Conservation (phyloP, 2,329 filamentous ascomycete genomes). For the Trichophaea hybrida region DNA sequence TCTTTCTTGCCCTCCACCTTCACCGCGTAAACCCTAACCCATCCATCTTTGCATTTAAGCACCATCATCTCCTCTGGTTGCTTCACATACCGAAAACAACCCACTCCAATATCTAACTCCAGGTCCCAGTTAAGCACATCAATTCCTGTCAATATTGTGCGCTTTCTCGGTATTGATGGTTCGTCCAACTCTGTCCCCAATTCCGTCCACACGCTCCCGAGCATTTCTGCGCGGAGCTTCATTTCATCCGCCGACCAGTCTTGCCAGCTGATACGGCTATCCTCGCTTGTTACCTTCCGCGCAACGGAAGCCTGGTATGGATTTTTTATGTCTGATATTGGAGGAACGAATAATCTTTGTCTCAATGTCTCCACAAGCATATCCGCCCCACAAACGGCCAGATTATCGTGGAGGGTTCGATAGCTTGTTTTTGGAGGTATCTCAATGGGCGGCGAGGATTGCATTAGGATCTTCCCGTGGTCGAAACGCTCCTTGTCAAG, state of each 20-base stretch:
- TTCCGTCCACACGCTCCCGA: constrained; percentile 20
- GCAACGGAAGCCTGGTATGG: constrained; percentile 40
- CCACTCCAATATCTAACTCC: constrained; percentile 5
- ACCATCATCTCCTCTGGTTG: constrained; percentile 12
- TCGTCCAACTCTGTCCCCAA: constrained; percentile 11
- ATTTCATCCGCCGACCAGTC: constrained; percentile 13
- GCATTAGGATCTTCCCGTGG: constrained; percentile 55
- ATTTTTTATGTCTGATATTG: constrained; percentile 33
- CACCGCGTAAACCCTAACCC: constrained; percentile 18
- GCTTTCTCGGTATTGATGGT: constrained; percentile 7
- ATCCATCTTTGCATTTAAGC: constrained; percentile 18
- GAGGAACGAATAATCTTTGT: constrained; percentile 49
- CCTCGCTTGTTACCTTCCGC: constrained; percentile 54
- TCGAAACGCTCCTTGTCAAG: constrained; percentile 66
- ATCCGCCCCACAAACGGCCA: constrained; percentile 51
- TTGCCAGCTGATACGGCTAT: constrained; percentile 31
- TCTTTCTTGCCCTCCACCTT: constrained; percentile 22
- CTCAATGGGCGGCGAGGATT: constrained; percentile 41
- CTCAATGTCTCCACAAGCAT: constrained; percentile 56
- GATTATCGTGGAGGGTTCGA: constrained; percentile 37
- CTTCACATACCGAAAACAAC: constrained; percentile 16
- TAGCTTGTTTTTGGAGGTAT: constrained; percentile 37
- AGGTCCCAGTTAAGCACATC: constrained; percentile 5
- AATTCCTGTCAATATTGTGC: constrained; percentile 16
- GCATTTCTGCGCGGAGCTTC: constrained; percentile 8